Evolutionary conservation across 148 eudicot genomes (phyloP).

Genomic region (Polygonum aviculare): DNA sequence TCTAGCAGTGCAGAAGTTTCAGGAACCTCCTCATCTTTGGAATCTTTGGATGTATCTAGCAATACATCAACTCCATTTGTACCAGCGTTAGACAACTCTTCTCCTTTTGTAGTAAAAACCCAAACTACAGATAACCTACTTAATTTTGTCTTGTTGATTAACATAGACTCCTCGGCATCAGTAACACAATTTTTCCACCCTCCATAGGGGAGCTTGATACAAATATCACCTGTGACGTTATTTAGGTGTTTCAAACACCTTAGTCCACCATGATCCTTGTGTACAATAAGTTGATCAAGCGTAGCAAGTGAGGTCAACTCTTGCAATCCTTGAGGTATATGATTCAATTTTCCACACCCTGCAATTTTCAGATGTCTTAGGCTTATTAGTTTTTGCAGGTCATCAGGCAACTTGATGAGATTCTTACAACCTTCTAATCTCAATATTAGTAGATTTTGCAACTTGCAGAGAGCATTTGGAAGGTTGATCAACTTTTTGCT

Average conservation of each 20-base stretch:
- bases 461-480: conserved; percentile 7
- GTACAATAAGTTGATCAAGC: conserved; percentile 5
- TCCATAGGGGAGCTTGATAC: neutral
- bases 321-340: conserved; percentile 14
- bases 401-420: conserved; percentile 12
- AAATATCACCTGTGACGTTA: neutral
- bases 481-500: conserved; percentile 1
- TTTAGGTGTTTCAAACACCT: neutral
- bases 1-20: no score
- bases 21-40: no score
- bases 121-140: neutral
- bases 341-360: conserved; percentile 9
- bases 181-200: neutral
- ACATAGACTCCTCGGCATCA: neutral
- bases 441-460: conserved; percentile 20
- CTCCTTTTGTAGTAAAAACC: neutral
- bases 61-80: no score
- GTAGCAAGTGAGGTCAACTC: conserved; percentile 10
- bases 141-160: neutral
- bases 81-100: no score
- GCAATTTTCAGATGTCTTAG: conserved; percentile 15
- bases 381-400: conserved; percentile 2
- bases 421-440: conserved; percentile 1
- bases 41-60: no score
- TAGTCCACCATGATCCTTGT: neutral